Conservation (phyloP, 768 basidiomycete genomes). For the Cyclocybe aegerita region DNA sequence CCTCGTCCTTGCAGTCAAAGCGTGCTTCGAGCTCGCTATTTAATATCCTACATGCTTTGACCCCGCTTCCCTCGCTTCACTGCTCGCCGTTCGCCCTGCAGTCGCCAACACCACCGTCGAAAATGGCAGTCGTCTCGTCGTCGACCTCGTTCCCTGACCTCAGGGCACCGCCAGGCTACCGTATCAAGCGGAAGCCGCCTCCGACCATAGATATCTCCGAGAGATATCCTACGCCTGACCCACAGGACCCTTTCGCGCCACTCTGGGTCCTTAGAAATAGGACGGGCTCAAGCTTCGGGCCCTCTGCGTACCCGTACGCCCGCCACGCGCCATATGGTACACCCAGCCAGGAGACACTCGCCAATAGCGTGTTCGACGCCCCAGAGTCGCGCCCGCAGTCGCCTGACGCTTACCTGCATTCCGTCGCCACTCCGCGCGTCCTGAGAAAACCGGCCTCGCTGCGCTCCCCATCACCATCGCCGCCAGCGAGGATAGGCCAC, state of each 20-base stretch:
- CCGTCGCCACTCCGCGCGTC: too few species aligned
- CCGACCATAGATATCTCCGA: slow-evolving; percentile 49
- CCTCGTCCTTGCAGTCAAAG: too few species aligned
- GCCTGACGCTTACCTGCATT: too few species aligned
- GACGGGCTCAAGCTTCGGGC: slow-evolving; percentile 32
- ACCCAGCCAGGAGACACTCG: slow-evolving; percentile 4
- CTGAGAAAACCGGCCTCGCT: too few species aligned
- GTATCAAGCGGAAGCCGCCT: slow-evolving; percentile 57
- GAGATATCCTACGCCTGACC: slow-evolving; percentile 68
- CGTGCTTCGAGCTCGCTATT: too few species aligned
- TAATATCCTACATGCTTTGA: too few species aligned
- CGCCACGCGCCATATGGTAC: slow-evolving; percentile 12
- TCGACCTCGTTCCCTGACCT: slow-evolving; percentile 16
- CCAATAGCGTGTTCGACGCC: too few species aligned
- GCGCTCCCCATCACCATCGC: too few species aligned
- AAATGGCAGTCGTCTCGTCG: slow-evolving; percentile 8
- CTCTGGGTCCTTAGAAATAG: slow-evolving; percentile 64
- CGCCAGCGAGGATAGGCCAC: slow-evolving; percentile 6
- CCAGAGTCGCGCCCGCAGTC: too few species aligned
- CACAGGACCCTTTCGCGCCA: slow-evolving; percentile 68
- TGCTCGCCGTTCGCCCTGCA: too few species aligned
- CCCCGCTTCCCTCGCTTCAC: too few species aligned
- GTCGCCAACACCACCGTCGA: neutral
- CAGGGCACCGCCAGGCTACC: slow-evolving; percentile 9
- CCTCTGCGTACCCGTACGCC: too few species aligned